Evolutionary conservation across 176 grass and related monocot species (phyloP).

Genomic region (Oryza glaberrima): DNA sequence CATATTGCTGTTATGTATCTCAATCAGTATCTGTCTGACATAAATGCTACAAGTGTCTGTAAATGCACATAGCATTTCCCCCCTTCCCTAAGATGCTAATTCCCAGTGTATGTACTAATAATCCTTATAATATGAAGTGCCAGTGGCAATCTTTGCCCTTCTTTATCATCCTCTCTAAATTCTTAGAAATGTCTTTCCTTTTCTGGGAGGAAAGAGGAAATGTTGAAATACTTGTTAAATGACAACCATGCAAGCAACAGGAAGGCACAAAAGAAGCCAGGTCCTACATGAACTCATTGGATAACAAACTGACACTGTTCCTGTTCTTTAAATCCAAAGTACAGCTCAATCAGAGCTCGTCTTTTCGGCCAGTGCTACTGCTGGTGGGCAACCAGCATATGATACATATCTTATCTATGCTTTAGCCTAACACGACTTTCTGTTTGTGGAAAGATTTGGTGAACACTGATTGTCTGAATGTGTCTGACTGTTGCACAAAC

Average conservation of each 20-base stretch:
- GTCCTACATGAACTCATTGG: not conserved
- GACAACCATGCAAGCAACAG: constrained; percentile 22
- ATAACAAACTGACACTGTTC: not conserved
- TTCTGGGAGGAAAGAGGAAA: no score
- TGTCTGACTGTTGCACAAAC: not conserved
- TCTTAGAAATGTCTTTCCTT: not conserved
- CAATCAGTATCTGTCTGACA: constrained; percentile 23
- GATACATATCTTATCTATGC: constrained; percentile 21
- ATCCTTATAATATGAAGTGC: constrained; percentile 7
- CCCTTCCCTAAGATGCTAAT: not conserved
- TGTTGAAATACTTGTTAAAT: constrained; percentile 1
- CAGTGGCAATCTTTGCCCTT: not conserved
- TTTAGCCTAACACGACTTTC: constrained; percentile 19
- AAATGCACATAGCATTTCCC: constrained; percentile 7
- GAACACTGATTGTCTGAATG: not conserved
- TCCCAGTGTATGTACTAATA: not conserved
- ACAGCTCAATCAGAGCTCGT: constrained; percentile 28
- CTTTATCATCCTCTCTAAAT: not conserved
- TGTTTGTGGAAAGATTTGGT: constrained; percentile 42
- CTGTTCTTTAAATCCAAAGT: constrained; percentile 17
- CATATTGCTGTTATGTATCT: constrained; percentile 34
- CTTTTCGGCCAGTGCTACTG: constrained; percentile 20
- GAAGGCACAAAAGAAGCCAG: constrained; percentile 1
- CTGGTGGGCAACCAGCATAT: constrained; percentile 16
- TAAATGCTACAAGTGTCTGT: constrained; percentile 28